Percentiles rank a stretch among this genome's conserved stretches.
These are phyloP conservation scores for Stephania japonica DNA, from an alignment of 164 flowering plant species.

Conservation along the genomic window DNA sequence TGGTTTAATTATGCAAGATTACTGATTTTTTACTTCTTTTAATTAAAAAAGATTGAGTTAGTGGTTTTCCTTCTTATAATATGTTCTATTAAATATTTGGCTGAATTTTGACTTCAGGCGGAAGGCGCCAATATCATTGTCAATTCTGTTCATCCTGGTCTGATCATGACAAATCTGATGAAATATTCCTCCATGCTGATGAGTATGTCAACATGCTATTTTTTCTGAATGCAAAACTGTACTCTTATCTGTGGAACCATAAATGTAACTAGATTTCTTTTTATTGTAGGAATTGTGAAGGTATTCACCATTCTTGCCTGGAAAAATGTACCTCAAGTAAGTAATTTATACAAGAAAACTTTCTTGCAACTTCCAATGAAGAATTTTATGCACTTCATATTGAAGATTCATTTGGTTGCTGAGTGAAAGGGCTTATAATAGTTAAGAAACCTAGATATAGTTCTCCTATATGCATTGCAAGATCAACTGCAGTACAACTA, in stretches of 20 bases:
- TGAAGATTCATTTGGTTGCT: no score
- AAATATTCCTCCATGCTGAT: constrained; percentile 47
- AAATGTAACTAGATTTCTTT: background rate
- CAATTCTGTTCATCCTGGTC: constrained; percentile 88
- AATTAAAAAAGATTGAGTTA: background rate
- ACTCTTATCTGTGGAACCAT: background rate
- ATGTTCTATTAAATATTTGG: background rate
- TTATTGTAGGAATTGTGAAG: constrained; percentile 46
- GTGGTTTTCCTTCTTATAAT: background rate
- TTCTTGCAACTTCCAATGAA: no score
- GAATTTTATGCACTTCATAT: no score
- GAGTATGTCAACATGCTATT: constrained; percentile 73
- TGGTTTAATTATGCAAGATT: background rate
- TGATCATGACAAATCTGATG: constrained; percentile 81
- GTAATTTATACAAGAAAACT: background rate
- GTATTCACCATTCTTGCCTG: constrained; percentile 47
- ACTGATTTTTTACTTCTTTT: background rate
- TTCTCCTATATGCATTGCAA: background rate
- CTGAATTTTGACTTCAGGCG: constrained; percentile 34
- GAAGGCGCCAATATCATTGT: constrained; percentile 79
- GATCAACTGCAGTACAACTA: background rate
- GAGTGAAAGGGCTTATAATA: no score
- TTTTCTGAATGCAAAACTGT: background rate
- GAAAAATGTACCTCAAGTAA: constrained; percentile 95
- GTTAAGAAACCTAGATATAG: no score